Percentiles rank a stretch among this genome's conserved stretches.
These are phyloP conservation scores for Carex cristatella DNA, from an alignment of 176 grass and related monocot species.

Conservation along the genomic window DNA sequence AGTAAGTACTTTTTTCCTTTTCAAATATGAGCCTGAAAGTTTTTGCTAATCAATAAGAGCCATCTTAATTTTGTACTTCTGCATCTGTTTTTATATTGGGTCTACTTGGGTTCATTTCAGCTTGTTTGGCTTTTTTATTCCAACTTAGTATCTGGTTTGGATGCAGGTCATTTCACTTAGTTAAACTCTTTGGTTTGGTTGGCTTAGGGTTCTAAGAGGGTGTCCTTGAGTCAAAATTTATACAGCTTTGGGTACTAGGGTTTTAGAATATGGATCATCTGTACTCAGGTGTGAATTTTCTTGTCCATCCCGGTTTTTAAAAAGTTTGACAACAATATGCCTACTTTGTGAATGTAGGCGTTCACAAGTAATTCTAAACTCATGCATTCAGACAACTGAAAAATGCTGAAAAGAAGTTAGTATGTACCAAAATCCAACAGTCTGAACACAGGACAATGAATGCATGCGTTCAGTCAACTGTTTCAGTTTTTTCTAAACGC, in stretches of 20 bases:
- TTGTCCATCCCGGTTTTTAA: too few relatives aligned
- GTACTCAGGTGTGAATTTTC: background rate
- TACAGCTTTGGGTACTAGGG: background rate
- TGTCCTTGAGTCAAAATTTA: background rate
- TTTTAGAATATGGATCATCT: background rate
- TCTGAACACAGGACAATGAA: too few relatives aligned
- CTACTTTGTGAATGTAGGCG: too few relatives aligned
- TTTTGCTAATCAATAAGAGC: background rate
- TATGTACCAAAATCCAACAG: too few relatives aligned
- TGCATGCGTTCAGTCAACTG: too few relatives aligned
- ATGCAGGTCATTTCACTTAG: background rate
- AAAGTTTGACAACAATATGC: too few relatives aligned
- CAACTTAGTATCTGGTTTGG: constrained; percentile 14
- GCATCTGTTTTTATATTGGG: background rate
- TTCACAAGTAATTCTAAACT: too few relatives aligned
- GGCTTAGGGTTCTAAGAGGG: background rate
- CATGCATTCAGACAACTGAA: too few relatives aligned
- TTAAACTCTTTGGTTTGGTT: background rate
- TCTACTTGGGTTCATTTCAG: background rate
- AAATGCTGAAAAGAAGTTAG: too few relatives aligned
- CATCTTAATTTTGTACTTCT: background rate
- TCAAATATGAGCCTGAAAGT: background rate
- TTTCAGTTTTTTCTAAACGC: too few relatives aligned
- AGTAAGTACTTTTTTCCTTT: constrained; percentile 33
- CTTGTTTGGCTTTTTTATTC: background rate